Conservation (phyloP, 148 eudicot genomes). For the Mesembryanthemum crystallinum region DNA sequence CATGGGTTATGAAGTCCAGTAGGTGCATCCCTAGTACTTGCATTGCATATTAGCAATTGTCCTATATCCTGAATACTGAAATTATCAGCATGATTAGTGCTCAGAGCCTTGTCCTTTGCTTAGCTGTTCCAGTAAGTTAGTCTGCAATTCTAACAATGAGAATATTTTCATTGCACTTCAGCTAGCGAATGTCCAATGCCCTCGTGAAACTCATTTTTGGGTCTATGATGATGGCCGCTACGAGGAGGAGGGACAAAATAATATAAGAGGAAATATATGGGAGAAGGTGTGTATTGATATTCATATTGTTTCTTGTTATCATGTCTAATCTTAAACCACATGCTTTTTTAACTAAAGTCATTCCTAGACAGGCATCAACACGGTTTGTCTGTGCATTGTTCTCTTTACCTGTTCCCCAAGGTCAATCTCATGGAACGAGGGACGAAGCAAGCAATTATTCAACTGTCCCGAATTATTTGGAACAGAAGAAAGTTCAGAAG, state of each 20-base stretch:
- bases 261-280: conserved; percentile 97
- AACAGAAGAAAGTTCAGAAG: conserved; percentile 70
- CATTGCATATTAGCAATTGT: background rate
- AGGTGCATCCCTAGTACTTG: background rate
- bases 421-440: conserved; percentile 67
- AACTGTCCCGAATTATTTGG: conserved; percentile 70
- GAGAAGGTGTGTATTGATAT: conserved; percentile 64
- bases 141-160: conserved; percentile 10
- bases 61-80: background rate
- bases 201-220: conserved; percentile 99
- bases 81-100: background rate
- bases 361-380: conserved; percentile 68
- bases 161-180: conserved; percentile 32
- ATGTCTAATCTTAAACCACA: conserved; percentile 3
- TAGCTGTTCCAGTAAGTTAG: background rate
- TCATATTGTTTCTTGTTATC: background rate
- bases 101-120: background rate
- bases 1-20: background rate
- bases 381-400: conserved; percentile 73
- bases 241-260: conserved; percentile 99
- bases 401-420: conserved; percentile 89
- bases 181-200: conserved; percentile 97
- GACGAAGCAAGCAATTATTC: conserved; percentile 84
- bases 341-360: conserved; percentile 18
- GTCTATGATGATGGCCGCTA: conserved; percentile 99